These are phyloP conservation scores for Nakazawaea wickerhamii DNA, from an alignment of 805 yeast genomes.

Conservation along the genomic window DNA sequence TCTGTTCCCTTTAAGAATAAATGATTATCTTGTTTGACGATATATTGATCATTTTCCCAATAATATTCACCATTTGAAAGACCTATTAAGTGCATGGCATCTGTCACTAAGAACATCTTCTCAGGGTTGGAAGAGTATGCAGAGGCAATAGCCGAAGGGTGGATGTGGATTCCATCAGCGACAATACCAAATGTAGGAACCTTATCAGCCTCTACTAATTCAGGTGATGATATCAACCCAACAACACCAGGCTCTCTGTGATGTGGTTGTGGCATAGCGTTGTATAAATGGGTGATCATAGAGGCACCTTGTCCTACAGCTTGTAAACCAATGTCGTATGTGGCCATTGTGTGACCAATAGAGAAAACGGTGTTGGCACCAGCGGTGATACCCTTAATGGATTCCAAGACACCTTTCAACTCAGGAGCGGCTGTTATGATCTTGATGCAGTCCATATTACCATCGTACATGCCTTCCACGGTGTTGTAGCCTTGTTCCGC, in stretches of 20 bases:
- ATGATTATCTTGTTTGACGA: conserved; percentile 42
- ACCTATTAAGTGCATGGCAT: conserved; percentile 54
- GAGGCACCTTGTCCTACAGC: conserved; percentile 48
- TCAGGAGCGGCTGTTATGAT: conserved; percentile 51
- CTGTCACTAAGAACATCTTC: conserved; percentile 52
- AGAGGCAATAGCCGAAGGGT: conserved; percentile 43
- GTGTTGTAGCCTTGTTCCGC: conserved; percentile 28
- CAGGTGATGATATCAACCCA: conserved; percentile 38
- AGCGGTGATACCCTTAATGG: conserved; percentile 29
- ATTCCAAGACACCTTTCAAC: conserved; percentile 37
- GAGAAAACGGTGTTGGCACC: conserved; percentile 33
- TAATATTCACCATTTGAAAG: conserved; percentile 50
- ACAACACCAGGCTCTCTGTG: conserved; percentile 54
- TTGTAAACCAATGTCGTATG: conserved; percentile 26
- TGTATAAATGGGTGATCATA: conserved; percentile 58
- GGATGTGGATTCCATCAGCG: conserved; percentile 56
- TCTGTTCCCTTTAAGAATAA: conserved; percentile 46
- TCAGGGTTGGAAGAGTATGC: conserved; percentile 48
- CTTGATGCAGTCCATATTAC: conserved; percentile 22
- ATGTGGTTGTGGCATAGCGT: conserved; percentile 58
- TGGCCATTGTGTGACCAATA: conserved; percentile 43
- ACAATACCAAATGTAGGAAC: conserved; percentile 49
- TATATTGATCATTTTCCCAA: conserved; percentile 40
- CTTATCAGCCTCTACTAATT: conserved; percentile 7
- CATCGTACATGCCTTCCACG: conserved; percentile 34